Evolutionary conservation across 2,329 filamentous ascomycete genomes (phyloP), one percentile per base, ranked within the genome.

Genomic region (Botrytis sinoallii): DNA sequence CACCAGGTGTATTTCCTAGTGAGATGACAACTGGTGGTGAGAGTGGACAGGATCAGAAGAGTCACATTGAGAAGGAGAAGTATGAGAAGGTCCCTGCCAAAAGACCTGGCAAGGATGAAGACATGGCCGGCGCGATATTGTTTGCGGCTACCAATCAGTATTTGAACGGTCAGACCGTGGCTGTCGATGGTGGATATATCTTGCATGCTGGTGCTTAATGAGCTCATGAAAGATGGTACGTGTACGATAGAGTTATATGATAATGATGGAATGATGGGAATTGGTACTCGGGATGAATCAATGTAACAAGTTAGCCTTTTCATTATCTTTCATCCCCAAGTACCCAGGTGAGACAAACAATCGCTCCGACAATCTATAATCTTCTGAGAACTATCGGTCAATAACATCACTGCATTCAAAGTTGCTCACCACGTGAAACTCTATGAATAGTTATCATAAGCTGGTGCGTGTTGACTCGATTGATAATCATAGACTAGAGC

Each of bases 61-160:
- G 83, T 44, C 80, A 85, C 74, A 83, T 89, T 74, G 84, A 84
- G 14, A 88, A 86, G 81, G 85, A 86, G 73, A 83, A 86, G 76
- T 87, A 86, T 78, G 78, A 82, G 75, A 85, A 85, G 68, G 81
- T 87, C 68, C 86, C 87, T 12, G 85, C 86, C 9, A 81, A 82
- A 74, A 79, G 86, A 61, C 87, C 87, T 0, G 89, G 88, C 0
- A 85, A 87, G 40, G 89, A 90, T 75, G 80, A 85, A 46, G 88
- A 90, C 78, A 90, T 90, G 84, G 88, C 86, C 0, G 84, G 85
- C 60, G 86, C 86, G 0, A 84, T 90, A 4, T 79, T 91, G 40
- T 90, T 87, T 75, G 82, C 84, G 29, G 86, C 84, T 14, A 79
- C 81, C 16, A 84, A 84, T 69, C 82, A 83, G 77, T 84, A 84